A percentile compares a stretch with the other conserved stretches of the same genome.
Conservation (phyloP, 2,329 filamentous ascomycete genomes). For the Elsinoe necatrix region DNA sequence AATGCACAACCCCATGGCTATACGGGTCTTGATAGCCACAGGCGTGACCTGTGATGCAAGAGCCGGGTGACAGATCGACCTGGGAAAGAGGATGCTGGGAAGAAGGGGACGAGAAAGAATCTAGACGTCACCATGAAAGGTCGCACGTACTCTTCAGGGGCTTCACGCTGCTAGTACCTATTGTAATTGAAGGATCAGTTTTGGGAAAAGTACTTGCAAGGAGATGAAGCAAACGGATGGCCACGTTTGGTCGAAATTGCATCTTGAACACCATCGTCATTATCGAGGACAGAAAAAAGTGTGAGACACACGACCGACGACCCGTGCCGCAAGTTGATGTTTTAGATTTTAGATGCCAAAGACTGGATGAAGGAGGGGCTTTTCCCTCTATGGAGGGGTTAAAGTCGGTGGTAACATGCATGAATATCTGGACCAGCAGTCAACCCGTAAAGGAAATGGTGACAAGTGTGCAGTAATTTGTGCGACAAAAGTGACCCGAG, state of each 20-base stretch:
- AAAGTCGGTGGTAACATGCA: not conserved
- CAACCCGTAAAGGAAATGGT: not conserved
- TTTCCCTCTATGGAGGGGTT: not conserved
- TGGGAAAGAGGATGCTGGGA: not conserved
- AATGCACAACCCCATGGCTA: not conserved
- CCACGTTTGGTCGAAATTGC: slow-evolving; percentile 11
- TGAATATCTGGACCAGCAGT: not conserved
- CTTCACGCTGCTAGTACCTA: not conserved
- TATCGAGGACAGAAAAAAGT: not conserved
- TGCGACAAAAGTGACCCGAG: not conserved
- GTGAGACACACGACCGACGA: slow-evolving; percentile 13
- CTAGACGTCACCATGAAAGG: slow-evolving; percentile 12
- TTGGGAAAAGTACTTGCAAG: slow-evolving; percentile 4
- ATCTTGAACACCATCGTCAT: slow-evolving; percentile 8
- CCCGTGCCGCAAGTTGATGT: slow-evolving; percentile 6
- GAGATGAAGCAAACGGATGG: slow-evolving; percentile 4
- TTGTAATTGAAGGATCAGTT: not conserved
- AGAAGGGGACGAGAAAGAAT: not conserved
- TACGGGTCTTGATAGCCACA: not conserved
- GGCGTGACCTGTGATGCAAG: slow-evolving; percentile 1
- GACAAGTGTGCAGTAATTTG: not conserved
- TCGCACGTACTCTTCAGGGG: slow-evolving; percentile 4
- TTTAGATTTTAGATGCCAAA: slow-evolving; percentile 2
- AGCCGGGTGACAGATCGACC: not conserved
- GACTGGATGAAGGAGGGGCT: not conserved